A percentile compares a stretch with the other conserved stretches of the same genome.
Conservation (phyloP, 106 monocot genomes). For the Ottelia alismoides region DNA sequence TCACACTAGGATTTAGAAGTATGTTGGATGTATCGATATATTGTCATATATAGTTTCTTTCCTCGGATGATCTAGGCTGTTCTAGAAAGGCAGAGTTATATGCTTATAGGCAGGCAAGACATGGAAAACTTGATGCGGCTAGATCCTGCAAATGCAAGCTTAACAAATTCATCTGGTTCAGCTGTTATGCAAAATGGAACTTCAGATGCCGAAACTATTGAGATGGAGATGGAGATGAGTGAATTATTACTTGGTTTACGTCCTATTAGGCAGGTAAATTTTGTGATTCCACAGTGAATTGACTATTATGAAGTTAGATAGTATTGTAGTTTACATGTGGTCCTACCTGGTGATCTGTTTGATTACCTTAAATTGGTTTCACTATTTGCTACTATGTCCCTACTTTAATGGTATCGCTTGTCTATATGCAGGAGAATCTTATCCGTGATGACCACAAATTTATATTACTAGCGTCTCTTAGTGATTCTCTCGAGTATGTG, state of each 20-base stretch:
- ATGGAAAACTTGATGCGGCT: slow-evolving; percentile 80
- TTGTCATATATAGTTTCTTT: no score
- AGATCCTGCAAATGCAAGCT: slow-evolving; percentile 71
- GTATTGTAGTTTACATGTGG: no score
- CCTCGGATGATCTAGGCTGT: slow-evolving; percentile 53
- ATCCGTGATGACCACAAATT: slow-evolving; percentile 93
- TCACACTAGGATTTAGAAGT: no score
- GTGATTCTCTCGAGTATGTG: slow-evolving; percentile 92
- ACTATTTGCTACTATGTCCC: no score
- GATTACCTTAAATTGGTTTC: no score
- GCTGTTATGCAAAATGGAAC: slow-evolving; percentile 24
- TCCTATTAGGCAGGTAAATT: slow-evolving; percentile 98
- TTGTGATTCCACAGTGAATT: no score
- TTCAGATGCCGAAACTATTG: slow-evolving; percentile 57
- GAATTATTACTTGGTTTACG: slow-evolving; percentile 60
- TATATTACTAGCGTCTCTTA: slow-evolving; percentile 89
- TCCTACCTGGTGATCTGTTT: no score
- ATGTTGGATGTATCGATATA: no score
- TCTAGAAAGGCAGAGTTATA: slow-evolving; percentile 93
- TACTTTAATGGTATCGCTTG: no score
- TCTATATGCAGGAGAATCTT: slow-evolving; percentile 89
- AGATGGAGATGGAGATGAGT: slow-evolving; percentile 65
- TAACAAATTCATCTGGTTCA: slow-evolving; percentile 35
- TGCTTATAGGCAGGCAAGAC: slow-evolving; percentile 86
- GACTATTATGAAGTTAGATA: no score